Evolutionary conservation across 371 early-diverging fungal species (phyloP).

Genomic region (Rhizopus stolonifer): DNA sequence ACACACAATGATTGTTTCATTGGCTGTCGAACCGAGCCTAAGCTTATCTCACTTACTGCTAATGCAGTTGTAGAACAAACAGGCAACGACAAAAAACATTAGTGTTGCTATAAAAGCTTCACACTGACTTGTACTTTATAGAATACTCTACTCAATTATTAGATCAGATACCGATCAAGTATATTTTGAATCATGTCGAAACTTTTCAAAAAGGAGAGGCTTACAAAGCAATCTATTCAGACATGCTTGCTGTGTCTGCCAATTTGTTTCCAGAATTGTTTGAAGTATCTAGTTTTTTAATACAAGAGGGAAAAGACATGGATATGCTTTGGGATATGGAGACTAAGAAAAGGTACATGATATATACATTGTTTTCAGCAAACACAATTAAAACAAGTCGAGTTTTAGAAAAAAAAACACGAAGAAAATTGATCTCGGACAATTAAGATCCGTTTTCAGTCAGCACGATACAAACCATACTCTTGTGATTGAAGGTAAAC

Average conservation of each 20-base stretch:
- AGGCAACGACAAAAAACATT: constrained; percentile 15
- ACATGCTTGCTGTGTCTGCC: constrained; percentile 42
- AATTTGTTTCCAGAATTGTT: constrained; percentile 52
- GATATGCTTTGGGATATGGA: constrained; percentile 15
- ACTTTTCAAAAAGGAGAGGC: constrained; percentile 23
- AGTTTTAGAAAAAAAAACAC: background rate
- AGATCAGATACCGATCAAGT: constrained; percentile 42
- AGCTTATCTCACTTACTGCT: constrained; percentile 16
- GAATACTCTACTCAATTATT: constrained; percentile 38
- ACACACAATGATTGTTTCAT: constrained; percentile 41
- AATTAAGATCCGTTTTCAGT: constrained; percentile 5
- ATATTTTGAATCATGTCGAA: constrained; percentile 43
- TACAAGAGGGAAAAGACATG: constrained; percentile 39
- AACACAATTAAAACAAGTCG: background rate
- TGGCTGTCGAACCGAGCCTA: constrained; percentile 34
- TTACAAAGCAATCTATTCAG: constrained; percentile 44
- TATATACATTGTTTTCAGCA: background rate
- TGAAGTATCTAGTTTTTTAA: constrained; percentile 42
- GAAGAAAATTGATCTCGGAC: background rate
- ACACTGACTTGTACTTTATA: background rate
- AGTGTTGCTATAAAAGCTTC: no score
- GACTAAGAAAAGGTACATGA: background rate
- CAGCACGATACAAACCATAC: constrained; percentile 17
- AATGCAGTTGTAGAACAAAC: constrained; percentile 17
- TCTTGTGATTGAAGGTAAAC: constrained; percentile 9